Evolutionary conservation across 139 green algal species (phyloP).

Genomic region (Chlamydomonas eustigma): DNA sequence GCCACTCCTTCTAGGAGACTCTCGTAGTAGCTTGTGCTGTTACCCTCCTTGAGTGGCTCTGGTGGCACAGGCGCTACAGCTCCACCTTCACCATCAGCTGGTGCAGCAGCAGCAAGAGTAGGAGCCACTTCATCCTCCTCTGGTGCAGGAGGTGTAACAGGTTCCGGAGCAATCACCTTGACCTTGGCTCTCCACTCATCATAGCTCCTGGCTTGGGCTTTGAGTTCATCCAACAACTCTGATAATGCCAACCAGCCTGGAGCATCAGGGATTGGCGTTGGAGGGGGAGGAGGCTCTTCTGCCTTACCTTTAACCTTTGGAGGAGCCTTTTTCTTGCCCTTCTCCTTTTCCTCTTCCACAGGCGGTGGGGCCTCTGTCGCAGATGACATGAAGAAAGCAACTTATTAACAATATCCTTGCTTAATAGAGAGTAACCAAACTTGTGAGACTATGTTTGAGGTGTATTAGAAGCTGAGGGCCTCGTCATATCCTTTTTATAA

Average conservation of each 20-base stretch:
- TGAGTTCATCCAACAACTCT: background rate
- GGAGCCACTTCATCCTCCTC: no score
- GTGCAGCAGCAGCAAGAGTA: background rate
- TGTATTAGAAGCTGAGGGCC: no score
- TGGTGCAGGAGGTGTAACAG: background rate
- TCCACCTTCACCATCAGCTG: background rate
- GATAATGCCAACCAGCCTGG: slow-evolving; percentile 32
- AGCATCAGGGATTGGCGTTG: slow-evolving; percentile 14
- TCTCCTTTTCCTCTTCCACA: slow-evolving; percentile 4
- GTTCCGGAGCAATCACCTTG: slow-evolving; percentile 28
- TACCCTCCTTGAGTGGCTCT: background rate
- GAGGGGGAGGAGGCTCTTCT: slow-evolving; percentile 9
- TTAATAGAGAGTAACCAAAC: no score
- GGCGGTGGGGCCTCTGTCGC: background rate
- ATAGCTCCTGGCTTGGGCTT: slow-evolving; percentile 28
- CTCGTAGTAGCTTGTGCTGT: slow-evolving; percentile 31
- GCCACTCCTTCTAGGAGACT: slow-evolving; percentile 40
- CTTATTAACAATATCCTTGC: no score
- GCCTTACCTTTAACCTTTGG: slow-evolving; percentile 21
- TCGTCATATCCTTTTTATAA: no score
- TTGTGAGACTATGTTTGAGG: no score
- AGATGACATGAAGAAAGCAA: no score
- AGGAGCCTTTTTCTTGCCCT: background rate
- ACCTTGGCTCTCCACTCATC: slow-evolving; percentile 39
- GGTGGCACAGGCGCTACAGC: background rate